Conservation (phyloP, 352 stramenopile species). For the Phytophthora macrochlamydospora region DNA sequence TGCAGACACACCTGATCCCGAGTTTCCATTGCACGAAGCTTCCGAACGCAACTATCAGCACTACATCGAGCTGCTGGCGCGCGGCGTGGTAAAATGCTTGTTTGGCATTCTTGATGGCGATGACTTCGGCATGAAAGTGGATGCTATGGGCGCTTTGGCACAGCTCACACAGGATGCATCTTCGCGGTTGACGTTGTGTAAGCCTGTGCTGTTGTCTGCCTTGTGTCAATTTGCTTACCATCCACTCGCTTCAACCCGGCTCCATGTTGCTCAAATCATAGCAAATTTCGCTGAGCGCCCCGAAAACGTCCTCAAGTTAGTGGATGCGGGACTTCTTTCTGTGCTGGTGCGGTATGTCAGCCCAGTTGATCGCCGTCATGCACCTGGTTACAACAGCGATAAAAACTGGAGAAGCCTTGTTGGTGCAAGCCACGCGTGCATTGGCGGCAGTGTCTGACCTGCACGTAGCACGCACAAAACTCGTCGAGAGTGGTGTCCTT, state of each 20-base stretch:
- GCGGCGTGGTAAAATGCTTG: constrained; percentile 74
- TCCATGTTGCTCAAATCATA: constrained; percentile 73
- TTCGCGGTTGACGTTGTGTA: constrained; percentile 74
- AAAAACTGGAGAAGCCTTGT: constrained; percentile 41
- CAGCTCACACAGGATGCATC: constrained; percentile 68
- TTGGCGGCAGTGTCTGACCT: constrained; percentile 68
- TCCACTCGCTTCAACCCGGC: constrained; percentile 55
- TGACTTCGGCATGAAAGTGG: constrained; percentile 74
- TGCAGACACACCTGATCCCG: not conserved
- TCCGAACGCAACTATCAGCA: constrained; percentile 61
- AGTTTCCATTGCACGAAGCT: constrained; percentile 1
- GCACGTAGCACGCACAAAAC: constrained; percentile 56
- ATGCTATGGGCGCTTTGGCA: constrained; percentile 67
- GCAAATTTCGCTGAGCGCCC: constrained; percentile 76
- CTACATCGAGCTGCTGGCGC: constrained; percentile 73
- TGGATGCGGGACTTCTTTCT: constrained; percentile 64
- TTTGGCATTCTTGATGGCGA: constrained; percentile 74
- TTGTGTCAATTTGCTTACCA: constrained; percentile 74
- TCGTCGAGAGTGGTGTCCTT: constrained; percentile 68
- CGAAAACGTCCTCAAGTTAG: constrained; percentile 75
- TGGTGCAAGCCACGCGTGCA: constrained; percentile 61
- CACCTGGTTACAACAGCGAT: constrained; percentile 20
- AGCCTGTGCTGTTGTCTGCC: constrained; percentile 57
- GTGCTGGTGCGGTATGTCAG: constrained; percentile 80
- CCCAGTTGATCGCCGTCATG: constrained; percentile 33